A percentile compares a stretch with the other conserved stretches of the same genome.
Evolutionary conservation across 2,329 filamentous ascomycete species (phyloP).

Genomic region (Colletotrichum cereale): DNA sequence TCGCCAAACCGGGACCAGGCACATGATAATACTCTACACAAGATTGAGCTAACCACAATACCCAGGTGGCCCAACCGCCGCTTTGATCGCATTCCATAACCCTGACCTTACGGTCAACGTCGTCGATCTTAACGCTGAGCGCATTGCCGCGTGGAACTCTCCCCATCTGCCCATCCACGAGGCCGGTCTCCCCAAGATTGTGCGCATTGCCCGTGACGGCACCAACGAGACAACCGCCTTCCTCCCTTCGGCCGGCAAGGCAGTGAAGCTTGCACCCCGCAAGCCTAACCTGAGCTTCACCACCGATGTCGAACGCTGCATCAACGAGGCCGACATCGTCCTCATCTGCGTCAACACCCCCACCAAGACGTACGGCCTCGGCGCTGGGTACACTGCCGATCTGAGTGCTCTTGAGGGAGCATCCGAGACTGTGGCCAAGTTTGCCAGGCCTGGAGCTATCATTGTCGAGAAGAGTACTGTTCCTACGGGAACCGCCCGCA

Average conservation of each 20-base stretch:
- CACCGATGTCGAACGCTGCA: conserved; percentile 71
- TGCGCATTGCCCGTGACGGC: conserved; percentile 73
- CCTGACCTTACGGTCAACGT: conserved; percentile 78
- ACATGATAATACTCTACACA: not conserved
- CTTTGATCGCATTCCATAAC: conserved; percentile 80
- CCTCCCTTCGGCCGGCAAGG: conserved; percentile 50
- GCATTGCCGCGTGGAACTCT: conserved; percentile 81
- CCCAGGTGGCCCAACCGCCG: conserved; percentile 78
- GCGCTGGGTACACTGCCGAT: conserved; percentile 78
- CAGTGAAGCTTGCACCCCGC: conserved; percentile 57
- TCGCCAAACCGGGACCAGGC: not conserved
- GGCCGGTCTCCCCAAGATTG: conserved; percentile 76
- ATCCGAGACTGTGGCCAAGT: conserved; percentile 73
- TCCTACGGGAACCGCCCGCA: conserved; percentile 79
- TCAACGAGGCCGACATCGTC: conserved; percentile 78
- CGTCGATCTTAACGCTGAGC: conserved; percentile 75
- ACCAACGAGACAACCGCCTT: conserved; percentile 58
- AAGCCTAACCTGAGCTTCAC: conserved; percentile 80
- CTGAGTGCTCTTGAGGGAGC: conserved; percentile 80
- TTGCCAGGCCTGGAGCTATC: conserved; percentile 76
- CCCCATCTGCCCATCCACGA: conserved; percentile 81
- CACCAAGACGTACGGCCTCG: conserved; percentile 78
- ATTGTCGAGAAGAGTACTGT: conserved; percentile 88
- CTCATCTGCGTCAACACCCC: conserved; percentile 85
- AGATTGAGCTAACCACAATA: conserved; percentile 21